Evolutionary conservation across 2,329 filamentous ascomycete genomes (phyloP), one percentile per base, ranked within the genome.

Genomic region (Penicillium capsulatum): DNA sequence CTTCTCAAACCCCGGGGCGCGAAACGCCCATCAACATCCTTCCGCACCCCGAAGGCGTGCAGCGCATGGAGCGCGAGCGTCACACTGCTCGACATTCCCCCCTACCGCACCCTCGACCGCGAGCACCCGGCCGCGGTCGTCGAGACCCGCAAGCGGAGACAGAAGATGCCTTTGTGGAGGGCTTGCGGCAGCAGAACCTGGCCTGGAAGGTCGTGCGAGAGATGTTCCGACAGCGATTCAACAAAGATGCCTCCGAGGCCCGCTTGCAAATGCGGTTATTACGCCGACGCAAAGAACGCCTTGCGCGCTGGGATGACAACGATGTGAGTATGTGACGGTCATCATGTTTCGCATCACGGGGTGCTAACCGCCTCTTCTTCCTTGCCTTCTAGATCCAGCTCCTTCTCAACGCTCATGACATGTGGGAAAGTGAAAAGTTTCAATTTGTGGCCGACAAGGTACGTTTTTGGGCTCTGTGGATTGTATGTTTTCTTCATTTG

Each of bases 251-350:
- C 5, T 57, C 61, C 15, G 60, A 66, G 42, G 64, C 66, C 4
- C 55, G 65, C 20, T 52, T 69, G 42, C 66, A 69, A 50, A 69
- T 69, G 66, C 61, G 66, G 20, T 57, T 66, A 43, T 48, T 58
- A 24, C 65, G 66, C 27, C 49, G 64, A 30, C 59, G 62, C 31
- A 62, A 64, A 37, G 55, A 63, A 36, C 57, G 62, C 17, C 47
- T 54, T 31, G 51, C 57, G 6, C 58, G 55, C 28, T 69, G 66
- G 66, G 63, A 66, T 40, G 62, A 67, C 43, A 54, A 61, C 39
- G 64, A 69, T 67, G 64, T 69, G 64, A 67, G 65, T 68, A 67
- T 54, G 66, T 67, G 55, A 48, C 34, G n/a, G n/a, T n/a, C n/a
- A n/a, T n/a, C n/a, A n/a, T n/a, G n/a, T n/a, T n/a, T n/a, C n/a